Evolutionary conservation across 495 filamentous ascomycete species (phyloP).

Genomic region (Viridothelium virens): DNA sequence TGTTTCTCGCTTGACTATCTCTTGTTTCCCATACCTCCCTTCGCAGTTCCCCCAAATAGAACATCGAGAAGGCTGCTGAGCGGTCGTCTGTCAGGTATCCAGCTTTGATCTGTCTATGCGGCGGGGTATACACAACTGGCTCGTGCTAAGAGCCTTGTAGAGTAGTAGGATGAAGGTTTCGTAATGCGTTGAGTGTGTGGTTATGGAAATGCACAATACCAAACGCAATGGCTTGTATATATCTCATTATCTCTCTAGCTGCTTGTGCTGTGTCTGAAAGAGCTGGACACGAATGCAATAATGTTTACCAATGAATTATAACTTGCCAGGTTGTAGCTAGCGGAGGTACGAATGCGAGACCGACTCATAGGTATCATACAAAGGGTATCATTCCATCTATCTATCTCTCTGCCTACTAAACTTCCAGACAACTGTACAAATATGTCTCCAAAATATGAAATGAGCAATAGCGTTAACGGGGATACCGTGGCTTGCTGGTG

Average conservation of each 20-base stretch:
- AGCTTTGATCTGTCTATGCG: not conserved
- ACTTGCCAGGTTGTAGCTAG: not conserved
- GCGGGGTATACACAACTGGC: not conserved
- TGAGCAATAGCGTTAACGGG: no score
- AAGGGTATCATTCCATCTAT: not conserved
- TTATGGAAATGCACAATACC: not conserved
- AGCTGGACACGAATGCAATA: not conserved
- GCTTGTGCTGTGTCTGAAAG: not conserved
- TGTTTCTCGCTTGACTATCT: not conserved
- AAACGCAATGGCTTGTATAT: slow-evolving; percentile 4
- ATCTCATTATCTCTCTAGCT: slow-evolving; percentile 1
- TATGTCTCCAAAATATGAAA: no score
- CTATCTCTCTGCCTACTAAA: not conserved
- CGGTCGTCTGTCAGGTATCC: not conserved
- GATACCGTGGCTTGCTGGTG: no score
- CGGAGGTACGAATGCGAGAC: no score
- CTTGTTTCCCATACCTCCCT: not conserved
- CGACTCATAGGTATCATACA: no score
- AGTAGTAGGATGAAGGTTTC: not conserved
- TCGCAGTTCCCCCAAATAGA: not conserved
- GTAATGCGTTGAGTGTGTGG: not conserved
- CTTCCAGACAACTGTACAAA: no score
- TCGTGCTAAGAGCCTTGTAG: not conserved
- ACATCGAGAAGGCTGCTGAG: not conserved
- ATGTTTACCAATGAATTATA: not conserved